Evolutionary conservation across 2,329 filamentous ascomycete genomes (phyloP), one percentile per base, ranked within the genome.

Genomic region (Colletotrichum graminicola): DNA sequence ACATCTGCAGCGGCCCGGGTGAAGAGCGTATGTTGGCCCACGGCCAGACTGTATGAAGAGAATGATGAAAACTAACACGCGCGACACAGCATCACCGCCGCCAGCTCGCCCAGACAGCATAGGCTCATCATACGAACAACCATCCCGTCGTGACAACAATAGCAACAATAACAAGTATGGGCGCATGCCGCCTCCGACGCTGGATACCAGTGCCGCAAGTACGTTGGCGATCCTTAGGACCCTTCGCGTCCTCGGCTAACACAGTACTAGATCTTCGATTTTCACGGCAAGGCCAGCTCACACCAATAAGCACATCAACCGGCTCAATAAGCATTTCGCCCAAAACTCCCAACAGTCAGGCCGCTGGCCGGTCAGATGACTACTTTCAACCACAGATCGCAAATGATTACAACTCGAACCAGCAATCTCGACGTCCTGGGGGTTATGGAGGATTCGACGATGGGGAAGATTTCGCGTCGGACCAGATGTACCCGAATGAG

Each of bases 301-400:
- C 91, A 14, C 91, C 91, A 61, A 83, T 88, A 61, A 93, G 90
- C 79, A 86, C 86, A 67, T 86, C 86, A 29, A 88, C 86, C 75
- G 87, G 87, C 62, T 90, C 89, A 51, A 87, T 85, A 73, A 88
- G 87, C 68, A 84, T 87, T 34, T 93, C 92, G n/a, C 91, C 92
- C 10, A 84, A 86, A 66, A 90, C 88, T 18, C 86, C 88, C 34
- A 83, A 81, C 68, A 84, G 78, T 62, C 85, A 78, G 75, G 84
- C 77, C 70, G 81, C 78, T 76, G 82, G 81, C 78, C 84, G 78
- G 39, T 74, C 78, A 41, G 84, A 85, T 49, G 86, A 86, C 64
- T 84, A 83, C 72, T 86, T 84, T 71, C 76, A 81, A 29, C 84
- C 85, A 4, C 79, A 78, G 39, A 87, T 87, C 73, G 85, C 83